phyloP scores from a whole-genome alignment of 2,329 filamentous ascomycete genomes.

The Lomentospora prolificans region DNA sequence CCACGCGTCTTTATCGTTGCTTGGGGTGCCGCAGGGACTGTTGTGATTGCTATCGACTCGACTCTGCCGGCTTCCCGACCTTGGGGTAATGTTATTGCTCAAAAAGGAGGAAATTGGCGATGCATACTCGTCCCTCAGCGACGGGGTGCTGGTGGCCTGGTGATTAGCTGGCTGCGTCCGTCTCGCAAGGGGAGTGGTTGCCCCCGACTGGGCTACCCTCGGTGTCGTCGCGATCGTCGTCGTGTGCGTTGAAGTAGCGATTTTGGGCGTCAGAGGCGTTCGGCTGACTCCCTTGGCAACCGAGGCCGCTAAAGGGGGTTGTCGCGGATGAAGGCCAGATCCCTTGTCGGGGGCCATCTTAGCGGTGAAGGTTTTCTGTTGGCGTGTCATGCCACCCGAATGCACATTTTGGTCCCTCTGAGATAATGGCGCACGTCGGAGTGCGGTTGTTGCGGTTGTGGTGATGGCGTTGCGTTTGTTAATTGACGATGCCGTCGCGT shows the following conservation, averaged over 20 bases:
- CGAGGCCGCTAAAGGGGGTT: conserved; percentile 58
- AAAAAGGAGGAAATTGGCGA: conserved; percentile 47
- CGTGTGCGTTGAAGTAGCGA: conserved; percentile 24
- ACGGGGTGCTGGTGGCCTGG: background rate
- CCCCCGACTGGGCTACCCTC: conserved; percentile 22
- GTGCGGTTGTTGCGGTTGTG: background rate
- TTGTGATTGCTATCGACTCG: conserved; percentile 59
- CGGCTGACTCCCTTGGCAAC: conserved; percentile 43
- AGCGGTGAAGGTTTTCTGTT: conserved; percentile 9
- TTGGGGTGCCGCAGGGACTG: conserved; percentile 56
- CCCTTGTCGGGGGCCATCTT: conserved; percentile 39
- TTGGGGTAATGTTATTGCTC: conserved; percentile 64
- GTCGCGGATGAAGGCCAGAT: conserved; percentile 46
- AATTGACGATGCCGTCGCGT: background rate
- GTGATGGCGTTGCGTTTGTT: background rate
- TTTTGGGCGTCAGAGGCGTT: conserved; percentile 44
- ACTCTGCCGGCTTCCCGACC: conserved; percentile 63
- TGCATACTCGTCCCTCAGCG: conserved; percentile 36
- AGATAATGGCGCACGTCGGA: background rate
- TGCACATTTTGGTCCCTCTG: conserved; percentile 6
- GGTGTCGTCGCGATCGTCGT: conserved; percentile 11
- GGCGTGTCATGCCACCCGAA: conserved; percentile 5
- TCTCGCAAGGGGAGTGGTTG: conserved; percentile 29
- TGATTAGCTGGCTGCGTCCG: conserved; percentile 16
- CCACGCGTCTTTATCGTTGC: conserved; percentile 23